phyloP scores from a whole-genome alignment of 805 yeast genomes.

The Pichia paraexigua region DNA sequence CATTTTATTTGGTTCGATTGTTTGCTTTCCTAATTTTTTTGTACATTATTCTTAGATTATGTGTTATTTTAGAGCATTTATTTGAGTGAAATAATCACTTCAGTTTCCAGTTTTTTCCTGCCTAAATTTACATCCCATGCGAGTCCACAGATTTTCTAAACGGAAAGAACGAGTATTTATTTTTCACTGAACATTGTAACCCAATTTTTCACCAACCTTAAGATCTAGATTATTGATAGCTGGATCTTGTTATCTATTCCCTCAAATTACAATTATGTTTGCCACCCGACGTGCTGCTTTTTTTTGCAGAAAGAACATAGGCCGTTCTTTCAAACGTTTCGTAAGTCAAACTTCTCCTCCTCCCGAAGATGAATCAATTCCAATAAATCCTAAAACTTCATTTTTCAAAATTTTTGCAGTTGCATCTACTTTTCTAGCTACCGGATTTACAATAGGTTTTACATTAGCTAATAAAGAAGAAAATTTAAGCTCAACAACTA shows the following conservation, averaged over 20 bases:
- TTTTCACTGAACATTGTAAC: background rate
- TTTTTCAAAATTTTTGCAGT: constrained; percentile 3
- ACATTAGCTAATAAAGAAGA: background rate
- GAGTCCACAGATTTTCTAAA: no score
- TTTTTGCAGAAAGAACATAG: background rate
- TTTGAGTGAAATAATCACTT: no score
- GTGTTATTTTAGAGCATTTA: no score
- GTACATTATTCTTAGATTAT: background rate
- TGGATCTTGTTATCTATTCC: no score
- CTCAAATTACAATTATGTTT: background rate
- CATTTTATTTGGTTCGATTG: background rate
- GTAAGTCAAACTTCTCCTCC: background rate
- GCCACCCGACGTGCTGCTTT: background rate
- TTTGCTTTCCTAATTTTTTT: background rate
- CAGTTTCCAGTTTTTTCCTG: background rate
- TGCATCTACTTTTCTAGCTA: constrained; percentile 8
- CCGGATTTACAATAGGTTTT: constrained; percentile 10
- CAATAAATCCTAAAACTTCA: background rate
- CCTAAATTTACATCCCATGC: no score
- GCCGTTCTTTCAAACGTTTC: background rate
- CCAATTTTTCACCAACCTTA: background rate
- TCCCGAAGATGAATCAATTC: background rate
- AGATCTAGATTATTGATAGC: background rate
- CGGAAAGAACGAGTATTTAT: no score
- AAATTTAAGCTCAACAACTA: constrained; percentile 13